phyloP scores from a whole-genome alignment of 1,284 basidiomycete genomes.

The Sanghuangporus weigelae region DNA sequence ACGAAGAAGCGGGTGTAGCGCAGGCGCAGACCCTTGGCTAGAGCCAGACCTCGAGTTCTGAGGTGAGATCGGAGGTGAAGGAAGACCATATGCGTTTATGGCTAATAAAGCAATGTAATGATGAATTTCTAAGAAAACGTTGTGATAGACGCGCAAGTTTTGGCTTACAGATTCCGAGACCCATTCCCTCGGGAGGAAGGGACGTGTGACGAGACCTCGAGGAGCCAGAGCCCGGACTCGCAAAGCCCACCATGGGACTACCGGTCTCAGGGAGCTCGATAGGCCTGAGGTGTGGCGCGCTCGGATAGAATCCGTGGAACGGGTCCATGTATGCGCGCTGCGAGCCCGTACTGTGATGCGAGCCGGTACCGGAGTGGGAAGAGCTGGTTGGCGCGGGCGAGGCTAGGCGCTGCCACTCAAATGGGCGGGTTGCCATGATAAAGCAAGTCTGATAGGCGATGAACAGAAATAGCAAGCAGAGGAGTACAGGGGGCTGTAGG shows the following conservation, averaged over 20 bases:
- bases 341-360: neutral
- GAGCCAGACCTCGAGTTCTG: neutral
- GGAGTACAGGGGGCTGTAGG: neutral
- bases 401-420: neutral
- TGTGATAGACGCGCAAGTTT: neutral
- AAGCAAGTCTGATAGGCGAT: neutral
- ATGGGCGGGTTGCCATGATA: neutral
- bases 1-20: conserved; percentile 10
- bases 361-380: neutral
- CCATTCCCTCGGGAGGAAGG: conserved; percentile 2
- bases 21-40: neutral
- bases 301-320: conserved; percentile 6
- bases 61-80: neutral
- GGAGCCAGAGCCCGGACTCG: conserved; percentile 1
- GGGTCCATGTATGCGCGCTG: neutral
- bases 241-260: neutral
- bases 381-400: neutral
- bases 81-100: neutral
- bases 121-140: neutral
- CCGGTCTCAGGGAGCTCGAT: conserved; percentile 12
- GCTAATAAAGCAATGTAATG: neutral
- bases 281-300: conserved; percentile 12
- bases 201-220: conserved; percentile 8
- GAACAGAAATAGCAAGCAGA: neutral
- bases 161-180: conserved; percentile 14